phyloP scores from a whole-genome alignment of 805 yeast species.

The Suhomyces sp. region DNA sequence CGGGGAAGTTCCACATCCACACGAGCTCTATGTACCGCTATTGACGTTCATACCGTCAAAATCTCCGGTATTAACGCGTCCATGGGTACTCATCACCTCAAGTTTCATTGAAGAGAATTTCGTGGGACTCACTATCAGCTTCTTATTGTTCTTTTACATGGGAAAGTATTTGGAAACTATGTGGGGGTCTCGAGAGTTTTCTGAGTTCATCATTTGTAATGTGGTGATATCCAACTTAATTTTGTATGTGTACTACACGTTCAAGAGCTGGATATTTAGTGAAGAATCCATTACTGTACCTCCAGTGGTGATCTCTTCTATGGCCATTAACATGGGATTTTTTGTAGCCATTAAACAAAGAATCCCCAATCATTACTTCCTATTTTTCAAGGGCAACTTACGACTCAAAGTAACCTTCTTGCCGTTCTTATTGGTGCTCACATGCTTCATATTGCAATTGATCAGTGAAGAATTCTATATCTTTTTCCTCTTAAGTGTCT shows the following conservation, averaged over 20 bases:
- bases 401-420: constrained; percentile 45
- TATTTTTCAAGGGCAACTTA: constrained; percentile 45
- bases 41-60: constrained; percentile 49
- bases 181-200: constrained; percentile 59
- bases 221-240: constrained; percentile 35
- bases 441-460: constrained; percentile 22
- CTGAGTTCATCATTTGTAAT: constrained; percentile 44
- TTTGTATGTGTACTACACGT: constrained; percentile 27
- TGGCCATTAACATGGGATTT: constrained; percentile 56
- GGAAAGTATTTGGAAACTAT: constrained; percentile 65
- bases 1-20: constrained; percentile 43
- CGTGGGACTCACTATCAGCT: constrained; percentile 36
- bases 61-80: constrained; percentile 39
- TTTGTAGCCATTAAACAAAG: constrained; percentile 66
- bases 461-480: constrained; percentile 29
- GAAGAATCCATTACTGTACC: constrained; percentile 25
- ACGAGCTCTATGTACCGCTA: constrained; percentile 48
- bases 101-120: constrained; percentile 47
- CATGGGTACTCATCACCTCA: constrained; percentile 52
- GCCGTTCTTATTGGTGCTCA: constrained; percentile 27
- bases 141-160: constrained; percentile 45
- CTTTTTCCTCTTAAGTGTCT: constrained; percentile 21
- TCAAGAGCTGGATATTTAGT: constrained; percentile 14
- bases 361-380: constrained; percentile 59
- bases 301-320: constrained; percentile 51